Percentiles rank a stretch among this genome's conserved stretches.
Evolutionary conservation across 31 red algal genomes (phyloP).

Genomic region (Endocladia muricata): DNA sequence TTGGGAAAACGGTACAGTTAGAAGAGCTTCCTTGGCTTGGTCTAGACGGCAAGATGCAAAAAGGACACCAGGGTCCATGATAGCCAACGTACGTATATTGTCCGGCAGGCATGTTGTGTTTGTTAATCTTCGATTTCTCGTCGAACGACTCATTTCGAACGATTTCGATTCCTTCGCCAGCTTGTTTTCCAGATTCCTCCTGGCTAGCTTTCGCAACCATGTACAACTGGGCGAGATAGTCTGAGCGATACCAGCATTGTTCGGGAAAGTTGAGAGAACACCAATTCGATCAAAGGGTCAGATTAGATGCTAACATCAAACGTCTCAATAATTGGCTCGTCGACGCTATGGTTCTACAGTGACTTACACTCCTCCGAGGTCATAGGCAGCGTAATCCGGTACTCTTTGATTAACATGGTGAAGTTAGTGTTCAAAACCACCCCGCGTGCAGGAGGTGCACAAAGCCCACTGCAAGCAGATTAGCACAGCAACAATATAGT

Average conservation of each 20-base stretch:
- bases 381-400: slow-evolving; percentile 69
- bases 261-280: no score
- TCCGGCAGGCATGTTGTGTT: slow-evolving; percentile 79
- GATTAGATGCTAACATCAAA: no score
- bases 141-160: slow-evolving; percentile 87
- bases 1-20: no score
- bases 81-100: slow-evolving; percentile 71
- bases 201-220: slow-evolving; percentile 96
- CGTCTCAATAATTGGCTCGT: no score
- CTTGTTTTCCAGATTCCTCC: slow-evolving; percentile 76
- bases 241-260: slow-evolving; percentile 20
- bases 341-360: no score
- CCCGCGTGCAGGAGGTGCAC: no score
- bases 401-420: slow-evolving; percentile 80
- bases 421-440: background rate
- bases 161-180: slow-evolving; percentile 89
- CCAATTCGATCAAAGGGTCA: no score
- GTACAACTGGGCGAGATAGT: slow-evolving; percentile 89
- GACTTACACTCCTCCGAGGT: slow-evolving; percentile 58
- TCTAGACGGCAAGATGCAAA: no score
- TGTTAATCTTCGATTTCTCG: slow-evolving; percentile 52
- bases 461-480: no score
- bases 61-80: no score
- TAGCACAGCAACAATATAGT: no score
- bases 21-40: no score